Evolutionary conservation across 306 rosid species (phyloP).

Genomic region (Cicer judaicum): DNA sequence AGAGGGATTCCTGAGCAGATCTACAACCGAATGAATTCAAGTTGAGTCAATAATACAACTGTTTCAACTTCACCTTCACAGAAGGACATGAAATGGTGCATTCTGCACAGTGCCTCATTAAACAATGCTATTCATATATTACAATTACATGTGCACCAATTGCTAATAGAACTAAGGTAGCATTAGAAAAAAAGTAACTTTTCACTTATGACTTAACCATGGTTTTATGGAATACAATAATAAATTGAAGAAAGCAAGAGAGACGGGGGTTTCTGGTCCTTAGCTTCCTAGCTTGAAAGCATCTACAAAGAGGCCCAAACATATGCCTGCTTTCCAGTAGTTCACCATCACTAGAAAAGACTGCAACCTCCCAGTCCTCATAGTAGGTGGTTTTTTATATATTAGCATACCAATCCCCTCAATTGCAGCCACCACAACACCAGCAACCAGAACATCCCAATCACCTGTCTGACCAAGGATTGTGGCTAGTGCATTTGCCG

Average conservation of each 20-base stretch:
- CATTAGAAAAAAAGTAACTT: conserved; percentile 4
- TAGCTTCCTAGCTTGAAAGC: conserved; percentile 96
- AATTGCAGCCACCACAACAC: conserved; percentile 89
- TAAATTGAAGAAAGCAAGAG: conserved; percentile 6
- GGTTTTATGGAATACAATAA: conserved; percentile 27
- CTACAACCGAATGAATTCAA: conserved; percentile 20
- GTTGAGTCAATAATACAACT: not conserved
- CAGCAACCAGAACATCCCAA: conserved; percentile 98
- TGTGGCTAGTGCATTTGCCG: conserved; percentile 94
- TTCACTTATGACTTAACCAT: conserved; percentile 38
- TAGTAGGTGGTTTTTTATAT: conserved; percentile 70
- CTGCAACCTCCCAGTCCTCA: conserved; percentile 67
- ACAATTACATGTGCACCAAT: conserved; percentile 39
- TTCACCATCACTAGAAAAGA: conserved; percentile 77
- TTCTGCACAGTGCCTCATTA: conserved; percentile 13
- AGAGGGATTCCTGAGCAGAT: not conserved
- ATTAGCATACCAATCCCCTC: conserved; percentile 94
- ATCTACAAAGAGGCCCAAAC: conserved; percentile 96
- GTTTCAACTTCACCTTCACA: conserved; percentile 20
- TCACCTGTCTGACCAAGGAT: conserved; percentile 98
- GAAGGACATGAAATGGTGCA: conserved; percentile 22
- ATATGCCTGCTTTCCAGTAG: conserved; percentile 98
- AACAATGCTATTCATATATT: conserved; percentile 37
- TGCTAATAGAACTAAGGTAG: conserved; percentile 23
- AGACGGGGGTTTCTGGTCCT: conserved; percentile 10